Evolutionary conservation across 306 rosid species (phyloP).

Genomic region (Vigna mungo): DNA sequence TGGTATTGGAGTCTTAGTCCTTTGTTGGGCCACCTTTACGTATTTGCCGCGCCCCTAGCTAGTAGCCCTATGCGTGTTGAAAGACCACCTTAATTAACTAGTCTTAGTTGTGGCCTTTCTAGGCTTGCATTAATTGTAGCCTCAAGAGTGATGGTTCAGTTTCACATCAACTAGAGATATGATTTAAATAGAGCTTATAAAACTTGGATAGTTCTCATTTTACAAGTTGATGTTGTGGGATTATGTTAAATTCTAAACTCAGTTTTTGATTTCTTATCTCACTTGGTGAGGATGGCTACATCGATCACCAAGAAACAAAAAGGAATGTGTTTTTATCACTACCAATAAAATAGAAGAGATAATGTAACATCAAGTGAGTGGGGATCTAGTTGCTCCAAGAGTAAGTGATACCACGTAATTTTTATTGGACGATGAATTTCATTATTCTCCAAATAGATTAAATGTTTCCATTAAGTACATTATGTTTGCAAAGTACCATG

Average conservation of each 20-base stretch:
- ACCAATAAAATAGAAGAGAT: neutral
- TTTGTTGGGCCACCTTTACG: neutral
- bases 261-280: neutral
- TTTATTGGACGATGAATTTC: neutral
- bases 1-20: neutral
- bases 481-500: neutral
- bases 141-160: neutral
- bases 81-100: neutral
- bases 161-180: neutral
- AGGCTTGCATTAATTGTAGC: neutral
- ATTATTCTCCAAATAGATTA: neutral
- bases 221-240: no score
- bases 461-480: neutral
- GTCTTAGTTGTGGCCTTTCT: neutral
- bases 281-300: neutral
- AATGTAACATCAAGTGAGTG: neutral
- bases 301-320: neutral
- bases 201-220: neutral
- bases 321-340: neutral
- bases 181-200: neutral
- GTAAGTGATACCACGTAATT: neutral
- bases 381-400: neutral
- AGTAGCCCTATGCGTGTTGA: neutral
- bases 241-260: neutral
- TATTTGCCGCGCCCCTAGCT: no score